Percentiles rank a stretch among this genome's conserved stretches.
Conservation (phyloP, 1,284 basidiomycete species). For the Abortiporus biennis region DNA sequence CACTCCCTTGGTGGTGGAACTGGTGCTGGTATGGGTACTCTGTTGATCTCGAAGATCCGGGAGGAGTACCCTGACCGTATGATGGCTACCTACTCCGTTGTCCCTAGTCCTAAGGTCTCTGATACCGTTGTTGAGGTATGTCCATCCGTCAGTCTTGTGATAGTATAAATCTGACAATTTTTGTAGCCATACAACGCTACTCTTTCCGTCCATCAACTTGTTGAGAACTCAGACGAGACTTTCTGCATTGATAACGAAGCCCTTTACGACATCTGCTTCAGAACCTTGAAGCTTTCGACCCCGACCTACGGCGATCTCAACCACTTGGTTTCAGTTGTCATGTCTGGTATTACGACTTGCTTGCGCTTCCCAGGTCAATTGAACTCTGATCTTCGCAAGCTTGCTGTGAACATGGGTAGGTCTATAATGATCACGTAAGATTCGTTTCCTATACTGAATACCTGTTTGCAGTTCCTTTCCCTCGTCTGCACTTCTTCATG, state of each 20-base stretch:
- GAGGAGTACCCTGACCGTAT: slow-evolving; percentile 96
- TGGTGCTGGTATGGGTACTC: slow-evolving; percentile 89
- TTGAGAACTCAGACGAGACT: slow-evolving; percentile 94
- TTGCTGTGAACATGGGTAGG: slow-evolving; percentile 97
- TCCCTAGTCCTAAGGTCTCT: slow-evolving; percentile 94
- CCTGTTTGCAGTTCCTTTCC: slow-evolving; percentile 80
- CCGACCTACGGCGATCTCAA: slow-evolving; percentile 97
- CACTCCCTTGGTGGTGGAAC: slow-evolving; percentile 98
- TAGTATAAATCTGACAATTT: too few species aligned
- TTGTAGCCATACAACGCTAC: slow-evolving; percentile 90
- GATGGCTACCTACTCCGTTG: slow-evolving; percentile 96
- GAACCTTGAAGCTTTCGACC: slow-evolving; percentile 89
- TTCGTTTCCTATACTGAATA: slow-evolving; percentile 1
- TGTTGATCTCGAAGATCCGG: slow-evolving; percentile 86
- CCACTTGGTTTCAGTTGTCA: slow-evolving; percentile 95
- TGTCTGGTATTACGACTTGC: slow-evolving; percentile 96
- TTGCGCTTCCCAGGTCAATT: slow-evolving; percentile 98
- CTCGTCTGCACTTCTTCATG: slow-evolving; percentile 99
- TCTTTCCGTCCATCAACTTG: slow-evolving; percentile 91
- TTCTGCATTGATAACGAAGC: slow-evolving; percentile 99
- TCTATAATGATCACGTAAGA: slow-evolving; percentile 9
- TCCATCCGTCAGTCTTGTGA: too few species aligned
- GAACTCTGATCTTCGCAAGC: slow-evolving; percentile 95
- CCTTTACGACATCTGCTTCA: slow-evolving; percentile 97
- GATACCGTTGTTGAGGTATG: slow-evolving; percentile 92